Conservation (phyloP, 2,329 filamentous ascomycete genomes). For the Leptographium flavum region DNA sequence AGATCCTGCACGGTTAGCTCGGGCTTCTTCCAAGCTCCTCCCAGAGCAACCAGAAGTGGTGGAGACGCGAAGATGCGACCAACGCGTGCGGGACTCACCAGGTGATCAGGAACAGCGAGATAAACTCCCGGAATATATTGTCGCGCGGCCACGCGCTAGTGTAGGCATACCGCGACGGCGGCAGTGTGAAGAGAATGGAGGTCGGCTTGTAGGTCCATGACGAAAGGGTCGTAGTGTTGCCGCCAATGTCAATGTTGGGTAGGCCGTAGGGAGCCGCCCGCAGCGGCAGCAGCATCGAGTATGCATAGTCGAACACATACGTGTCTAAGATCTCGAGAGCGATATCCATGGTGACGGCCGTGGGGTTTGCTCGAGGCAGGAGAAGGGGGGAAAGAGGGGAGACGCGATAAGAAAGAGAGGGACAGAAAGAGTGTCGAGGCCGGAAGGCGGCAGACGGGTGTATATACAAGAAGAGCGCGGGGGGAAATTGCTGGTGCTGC, state of each 20-base stretch:
- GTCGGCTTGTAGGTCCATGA: conserved; percentile 60
- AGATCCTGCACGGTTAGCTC: too few relatives aligned
- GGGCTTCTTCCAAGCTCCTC: too few relatives aligned
- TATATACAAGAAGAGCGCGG: not conserved
- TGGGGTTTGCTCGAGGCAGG: not conserved
- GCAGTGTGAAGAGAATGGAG: conserved; percentile 51
- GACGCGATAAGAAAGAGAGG: not conserved
- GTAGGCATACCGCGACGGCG: conserved; percentile 65
- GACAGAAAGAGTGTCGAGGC: not conserved
- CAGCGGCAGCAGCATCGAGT: conserved; percentile 52
- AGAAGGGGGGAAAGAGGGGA: not conserved
- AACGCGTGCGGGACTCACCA: conserved; percentile 42
- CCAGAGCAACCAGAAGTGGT: not conserved
- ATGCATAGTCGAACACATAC: conserved; percentile 66
- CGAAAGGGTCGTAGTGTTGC: conserved; percentile 44
- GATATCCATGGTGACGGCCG: conserved; percentile 57
- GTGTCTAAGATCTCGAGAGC: conserved; percentile 76
- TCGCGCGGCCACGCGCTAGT: conserved; percentile 65
- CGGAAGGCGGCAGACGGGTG: not conserved
- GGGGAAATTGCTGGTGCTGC: not conserved
- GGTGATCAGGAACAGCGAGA: conserved; percentile 70
- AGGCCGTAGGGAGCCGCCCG: conserved; percentile 26
- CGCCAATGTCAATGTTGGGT: conserved; percentile 24
- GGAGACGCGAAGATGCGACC: too few relatives aligned
- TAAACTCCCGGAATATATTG: conserved; percentile 58